Evolutionary conservation across 1,139 yeast genomes (phyloP).

Genomic region (Blastobotrys raffinosifermentans): DNA sequence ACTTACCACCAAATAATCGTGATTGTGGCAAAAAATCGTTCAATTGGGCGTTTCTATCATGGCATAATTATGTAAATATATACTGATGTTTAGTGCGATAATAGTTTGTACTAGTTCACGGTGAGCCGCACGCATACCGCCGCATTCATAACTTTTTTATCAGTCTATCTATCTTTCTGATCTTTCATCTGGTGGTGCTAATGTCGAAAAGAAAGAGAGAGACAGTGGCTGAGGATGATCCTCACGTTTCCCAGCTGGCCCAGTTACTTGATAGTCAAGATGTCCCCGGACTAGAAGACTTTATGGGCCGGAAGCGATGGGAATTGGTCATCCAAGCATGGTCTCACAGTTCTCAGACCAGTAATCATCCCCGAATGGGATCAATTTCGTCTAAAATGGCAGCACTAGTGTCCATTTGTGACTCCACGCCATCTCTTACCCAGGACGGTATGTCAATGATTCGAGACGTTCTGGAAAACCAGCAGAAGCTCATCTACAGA

Average conservation of each 20-base stretch:
- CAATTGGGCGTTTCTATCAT: no score
- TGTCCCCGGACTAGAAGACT: background rate
- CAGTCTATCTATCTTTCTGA: no score
- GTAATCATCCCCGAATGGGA: constrained; percentile 16
- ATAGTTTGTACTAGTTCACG: no score
- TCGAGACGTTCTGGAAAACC: constrained; percentile 46
- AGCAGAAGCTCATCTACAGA: constrained; percentile 62
- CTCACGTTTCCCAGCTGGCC: background rate
- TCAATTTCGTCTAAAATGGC: constrained; percentile 16
- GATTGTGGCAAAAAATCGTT: constrained; percentile 2
- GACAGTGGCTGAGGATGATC: background rate
- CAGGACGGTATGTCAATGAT: constrained; percentile 39
- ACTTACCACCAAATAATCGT: constrained; percentile 3
- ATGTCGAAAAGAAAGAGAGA: background rate
- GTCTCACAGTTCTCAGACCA: constrained; percentile 52
- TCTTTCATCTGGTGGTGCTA: no score
- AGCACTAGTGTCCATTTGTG: constrained; percentile 15
- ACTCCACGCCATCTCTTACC: constrained; percentile 15
- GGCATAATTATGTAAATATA: no score
- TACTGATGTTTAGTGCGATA: no score
- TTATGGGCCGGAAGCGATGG: background rate
- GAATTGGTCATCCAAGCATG: constrained; percentile 44
- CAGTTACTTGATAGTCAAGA: background rate
- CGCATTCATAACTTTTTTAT: no score
- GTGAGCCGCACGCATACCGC: no score